Evolutionary conservation across 345 rosid species (phyloP), one percentile per base, ranked within the genome.

Genomic region (Sisymbrium irio): DNA sequence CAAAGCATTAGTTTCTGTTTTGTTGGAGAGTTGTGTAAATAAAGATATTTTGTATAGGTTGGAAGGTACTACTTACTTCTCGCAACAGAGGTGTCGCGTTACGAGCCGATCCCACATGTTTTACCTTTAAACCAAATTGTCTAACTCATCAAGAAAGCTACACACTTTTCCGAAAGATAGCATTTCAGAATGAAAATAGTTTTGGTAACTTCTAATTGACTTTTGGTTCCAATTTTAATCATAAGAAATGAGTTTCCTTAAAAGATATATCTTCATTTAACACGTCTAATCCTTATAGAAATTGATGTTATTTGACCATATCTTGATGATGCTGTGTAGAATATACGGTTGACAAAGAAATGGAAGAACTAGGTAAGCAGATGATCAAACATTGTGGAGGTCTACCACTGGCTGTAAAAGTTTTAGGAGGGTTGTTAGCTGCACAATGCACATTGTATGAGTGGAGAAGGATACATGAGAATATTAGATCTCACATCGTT

Each of bases 51-150:
- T 27, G 28, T 27, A 27, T 27, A 27, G 30, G 30, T 28, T 28
- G 30, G 30, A 28, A 28, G 30, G 30, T 86, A 37, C 25, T 86
- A 73, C 50, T 82, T 19, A 86, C 86, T 0, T 77, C 87, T 39
- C 82, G 82, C 1, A 73, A 82, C 3, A 72, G 7, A 18, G 77
- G 75, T 1, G 56, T 85, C 1, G 85, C 70, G 1, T 19, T 62
- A 28, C 6, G 19, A 6, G 65, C 73, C 0, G 54, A 75, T 73
- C 71, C 67, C 5, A 41, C 19, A 2, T 51, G 70, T 20, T 7
- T 59, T 35, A 14, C 9, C 22, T 54, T 72, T 9, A 62, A 65
- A 30, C 75, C 65, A 35, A 3, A 12, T 0, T 60, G 30, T 18
- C 57, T 82, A 28, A 69, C 71, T 3, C 4, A 0, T 3, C 7